Base-by-base conservation (phyloP, 208 protist genomes). In the Lotmaria passim region DNA sequence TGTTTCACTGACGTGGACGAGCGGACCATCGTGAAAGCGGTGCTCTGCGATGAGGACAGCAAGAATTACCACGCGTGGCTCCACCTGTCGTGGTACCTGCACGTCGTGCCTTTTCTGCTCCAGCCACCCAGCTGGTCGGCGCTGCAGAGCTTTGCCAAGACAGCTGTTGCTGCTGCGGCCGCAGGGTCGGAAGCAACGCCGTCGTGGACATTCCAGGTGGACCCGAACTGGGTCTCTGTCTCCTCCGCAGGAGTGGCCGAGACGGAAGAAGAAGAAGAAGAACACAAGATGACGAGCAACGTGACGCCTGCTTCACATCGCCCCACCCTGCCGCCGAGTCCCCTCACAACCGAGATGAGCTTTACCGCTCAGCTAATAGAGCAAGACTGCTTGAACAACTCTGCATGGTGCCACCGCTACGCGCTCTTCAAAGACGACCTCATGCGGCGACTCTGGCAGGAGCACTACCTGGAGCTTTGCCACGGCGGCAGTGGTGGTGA, bases 11-110 rank as follows among this genome's bases (percentile, higher is more conserved):
- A 88, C 23, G 70, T 95, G 30, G 87, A 95, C 59, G 87, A 95
- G 53, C 87, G 87, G 8, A 34, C 44, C 36, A 57, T 78, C 17
- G 70, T 73, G 41, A 55, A 73, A 24, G 19, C 61, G 0, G 90
- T 90, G 23, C 68, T 93, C 11, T 56, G 63, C 36, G 28, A 74
- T 19, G 34, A 47, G 10, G 88, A 96, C 61, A 46, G 65, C 43
- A 96, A 96, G 52, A 93, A 96, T 75, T 96, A 94, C 61, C 91
- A 96, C 64, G 83, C 83, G 6, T 96, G 91, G 91, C 64, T 87
- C 30, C 82, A 96, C 67, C 82, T 90, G 21, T 56, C 81, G 5
- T 91, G 88, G 82, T 90, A 87, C 70, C 30, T 94, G 28, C 81
- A 87, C 53, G 65, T 77, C 0, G 82, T 93, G 64, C 62, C 79